phyloP scores from a whole-genome alignment of 305 asterid genomes.

The Striga hermonthica region DNA sequence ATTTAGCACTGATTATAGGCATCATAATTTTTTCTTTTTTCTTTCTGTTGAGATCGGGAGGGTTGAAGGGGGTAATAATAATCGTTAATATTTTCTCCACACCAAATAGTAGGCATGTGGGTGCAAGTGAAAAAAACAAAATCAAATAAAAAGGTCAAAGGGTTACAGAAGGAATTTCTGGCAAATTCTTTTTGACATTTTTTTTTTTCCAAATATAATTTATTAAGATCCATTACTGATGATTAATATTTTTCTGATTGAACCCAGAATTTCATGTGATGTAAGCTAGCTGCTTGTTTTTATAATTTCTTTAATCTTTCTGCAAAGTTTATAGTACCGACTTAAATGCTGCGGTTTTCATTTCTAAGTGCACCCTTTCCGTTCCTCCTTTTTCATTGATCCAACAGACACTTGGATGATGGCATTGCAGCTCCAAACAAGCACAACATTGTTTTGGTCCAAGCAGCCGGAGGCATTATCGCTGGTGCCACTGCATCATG shows the following conservation, averaged over 20 bases:
- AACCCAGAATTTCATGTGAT: neutral
- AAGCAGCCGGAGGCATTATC: slow-evolving; percentile 87
- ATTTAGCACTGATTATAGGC: too few relatives aligned
- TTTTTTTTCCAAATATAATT: neutral
- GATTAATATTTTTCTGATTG: slow-evolving; percentile 2
- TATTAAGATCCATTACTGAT: neutral
- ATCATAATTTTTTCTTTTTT: too few relatives aligned
- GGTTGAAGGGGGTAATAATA: neutral
- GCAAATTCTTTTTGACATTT: slow-evolving; percentile 4
- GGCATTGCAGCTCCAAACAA: slow-evolving; percentile 54
- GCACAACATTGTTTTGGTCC: slow-evolving; percentile 63
- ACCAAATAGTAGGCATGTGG: neutral
- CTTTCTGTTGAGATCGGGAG: too few relatives aligned
- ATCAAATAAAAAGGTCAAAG: neutral
- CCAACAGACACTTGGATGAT: slow-evolving; percentile 57
- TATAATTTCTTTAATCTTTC: neutral
- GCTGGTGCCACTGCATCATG: slow-evolving; percentile 94
- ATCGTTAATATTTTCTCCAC: neutral
- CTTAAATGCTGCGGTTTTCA: slow-evolving; percentile 5
- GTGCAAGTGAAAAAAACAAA: neutral
- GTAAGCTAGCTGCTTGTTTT: neutral
- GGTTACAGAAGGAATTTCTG: neutral
- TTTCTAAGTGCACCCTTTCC: neutral
- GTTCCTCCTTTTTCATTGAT: slow-evolving; percentile 11
- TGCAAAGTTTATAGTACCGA: neutral